Evolutionary conservation across 768 basidiomycete species (phyloP), one percentile per base, ranked within the genome.

Genomic region (Calocybe indica): DNA sequence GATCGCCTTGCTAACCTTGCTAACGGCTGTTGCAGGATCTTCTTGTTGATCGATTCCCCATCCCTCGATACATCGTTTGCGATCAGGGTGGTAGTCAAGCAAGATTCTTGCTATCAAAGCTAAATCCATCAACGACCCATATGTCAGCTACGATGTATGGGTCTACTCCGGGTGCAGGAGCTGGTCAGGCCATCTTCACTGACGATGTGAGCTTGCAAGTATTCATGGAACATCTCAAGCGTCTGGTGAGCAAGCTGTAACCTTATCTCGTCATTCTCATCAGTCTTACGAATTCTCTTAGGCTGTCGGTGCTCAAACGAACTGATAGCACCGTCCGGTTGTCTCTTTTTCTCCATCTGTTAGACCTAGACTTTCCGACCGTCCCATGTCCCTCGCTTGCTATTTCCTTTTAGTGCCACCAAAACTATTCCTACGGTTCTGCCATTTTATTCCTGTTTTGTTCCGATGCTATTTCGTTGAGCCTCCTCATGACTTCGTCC

Each of bases 11-110:
- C 40, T 45, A 29, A 40, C 12, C 40, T 6, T 39, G 28, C 40
- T 45, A 29, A 40, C 38, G 7, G 11, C 31, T 37, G 15, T 42
- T 45, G 35, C 62, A 96, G 83, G 96, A 99, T 52, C 79, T 99
- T 22, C 83, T 99, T 15, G 83, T 85, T 12, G 96, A 99, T 62
- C 86, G 96, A 35, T 92, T 89, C 76, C 96, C 96, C 1, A 92
- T 99, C 55, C 96, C 96, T 1, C 87, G 96, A 29, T 99, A 98
- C 67, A 91, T 99, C 55, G 92, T 96, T 31, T 94, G 92, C 62
- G 94, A 99, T 64, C 94, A 98, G 62, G 92, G 93, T 35, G 95
- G 95, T 29, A 90, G 86, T 65, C 96, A 98, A 65, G 95, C 96
- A 5, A 88, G 96, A n/a, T 99, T 99, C 84, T 68, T 98, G 61